phyloP scores from a whole-genome alignment of 2,329 filamentous ascomycete genomes.

The Scedosporium boydii region DNA sequence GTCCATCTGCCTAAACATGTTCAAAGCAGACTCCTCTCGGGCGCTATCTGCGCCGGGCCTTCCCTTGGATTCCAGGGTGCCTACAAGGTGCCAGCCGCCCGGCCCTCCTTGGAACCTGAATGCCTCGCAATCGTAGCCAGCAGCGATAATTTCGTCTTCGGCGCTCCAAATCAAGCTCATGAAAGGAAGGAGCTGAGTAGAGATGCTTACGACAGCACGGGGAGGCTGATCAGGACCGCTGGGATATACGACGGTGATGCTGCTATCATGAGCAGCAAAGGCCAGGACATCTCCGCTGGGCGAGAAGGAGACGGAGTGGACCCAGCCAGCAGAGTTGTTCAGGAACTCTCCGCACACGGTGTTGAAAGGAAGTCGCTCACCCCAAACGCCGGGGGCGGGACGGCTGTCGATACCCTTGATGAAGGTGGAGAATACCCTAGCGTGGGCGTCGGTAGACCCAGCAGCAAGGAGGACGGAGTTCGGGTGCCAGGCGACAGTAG shows the following conservation, averaged over 20 bases:
- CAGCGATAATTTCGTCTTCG: conserved; percentile 89
- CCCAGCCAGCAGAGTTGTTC: conserved; percentile 95
- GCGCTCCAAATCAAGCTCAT: conserved; percentile 87
- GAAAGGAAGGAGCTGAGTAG: conserved; percentile 84
- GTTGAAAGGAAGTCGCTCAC: conserved; percentile 92
- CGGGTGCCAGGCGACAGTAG: conserved; percentile 90
- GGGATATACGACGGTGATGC: conserved; percentile 92
- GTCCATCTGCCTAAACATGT: conserved; percentile 99
- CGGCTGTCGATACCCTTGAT: conserved; percentile 88
- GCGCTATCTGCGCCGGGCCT: conserved; percentile 49
- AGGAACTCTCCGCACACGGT: conserved; percentile 95
- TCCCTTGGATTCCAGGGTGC: conserved; percentile 69
- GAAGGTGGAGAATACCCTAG: conserved; percentile 87
- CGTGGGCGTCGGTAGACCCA: conserved; percentile 94
- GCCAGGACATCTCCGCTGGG: conserved; percentile 88
- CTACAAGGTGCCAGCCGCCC: conserved; percentile 73
- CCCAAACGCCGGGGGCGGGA: conserved; percentile 83
- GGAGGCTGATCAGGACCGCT: conserved; percentile 84
- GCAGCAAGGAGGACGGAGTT: conserved; percentile 93
- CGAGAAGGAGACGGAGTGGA: conserved; percentile 88
- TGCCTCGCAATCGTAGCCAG: conserved; percentile 82
- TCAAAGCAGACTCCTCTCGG: conserved; percentile 84
- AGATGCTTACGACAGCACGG: conserved; percentile 78
- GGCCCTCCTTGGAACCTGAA: conserved; percentile 78
- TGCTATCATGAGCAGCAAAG: conserved; percentile 92